Evolutionary conservation across 2,329 filamentous ascomycete genomes (phyloP).

Genomic region (Ceratocystis huliohia): DNA sequence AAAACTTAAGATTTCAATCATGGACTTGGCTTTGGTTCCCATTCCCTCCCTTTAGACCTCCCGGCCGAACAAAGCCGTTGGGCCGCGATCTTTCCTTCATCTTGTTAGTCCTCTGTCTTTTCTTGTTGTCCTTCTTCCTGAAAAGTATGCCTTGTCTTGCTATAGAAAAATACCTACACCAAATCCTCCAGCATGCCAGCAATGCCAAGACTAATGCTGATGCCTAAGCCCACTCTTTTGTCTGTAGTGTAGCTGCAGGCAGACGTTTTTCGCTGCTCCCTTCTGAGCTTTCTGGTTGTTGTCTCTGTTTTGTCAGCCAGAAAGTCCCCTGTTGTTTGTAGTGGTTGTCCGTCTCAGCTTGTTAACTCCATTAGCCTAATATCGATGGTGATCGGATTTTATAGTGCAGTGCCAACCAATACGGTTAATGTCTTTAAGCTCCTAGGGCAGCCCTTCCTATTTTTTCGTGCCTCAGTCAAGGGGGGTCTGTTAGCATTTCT

Average conservation of each 20-base stretch:
- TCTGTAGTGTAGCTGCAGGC: neutral
- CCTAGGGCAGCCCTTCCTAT: neutral
- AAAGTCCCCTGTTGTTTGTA: neutral
- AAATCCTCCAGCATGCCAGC: constrained; percentile 9
- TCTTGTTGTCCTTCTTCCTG: neutral
- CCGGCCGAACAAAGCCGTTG: neutral
- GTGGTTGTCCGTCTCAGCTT: neutral
- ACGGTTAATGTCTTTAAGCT: neutral
- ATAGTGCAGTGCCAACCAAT: neutral
- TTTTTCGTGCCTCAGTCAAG: too few species aligned
- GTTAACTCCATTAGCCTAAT: neutral
- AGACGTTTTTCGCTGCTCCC: neutral
- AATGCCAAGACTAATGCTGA: constrained; percentile 1
- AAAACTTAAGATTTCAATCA: neutral
- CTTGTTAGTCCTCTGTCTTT: neutral
- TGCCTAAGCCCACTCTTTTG: constrained; percentile 6
- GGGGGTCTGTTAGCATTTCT: neutral
- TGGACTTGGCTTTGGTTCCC: neutral
- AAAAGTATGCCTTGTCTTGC: neutral
- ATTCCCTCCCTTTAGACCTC: neutral
- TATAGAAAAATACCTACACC: too few species aligned
- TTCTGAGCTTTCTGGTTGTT: neutral
- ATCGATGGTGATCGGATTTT: neutral
- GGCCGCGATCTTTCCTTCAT: neutral
- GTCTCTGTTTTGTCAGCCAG: constrained; percentile 1